These are phyloP conservation scores for Exophiala sp. DNA, from an alignment of 2,329 filamentous ascomycete genomes.

Conservation along the genomic window DNA sequence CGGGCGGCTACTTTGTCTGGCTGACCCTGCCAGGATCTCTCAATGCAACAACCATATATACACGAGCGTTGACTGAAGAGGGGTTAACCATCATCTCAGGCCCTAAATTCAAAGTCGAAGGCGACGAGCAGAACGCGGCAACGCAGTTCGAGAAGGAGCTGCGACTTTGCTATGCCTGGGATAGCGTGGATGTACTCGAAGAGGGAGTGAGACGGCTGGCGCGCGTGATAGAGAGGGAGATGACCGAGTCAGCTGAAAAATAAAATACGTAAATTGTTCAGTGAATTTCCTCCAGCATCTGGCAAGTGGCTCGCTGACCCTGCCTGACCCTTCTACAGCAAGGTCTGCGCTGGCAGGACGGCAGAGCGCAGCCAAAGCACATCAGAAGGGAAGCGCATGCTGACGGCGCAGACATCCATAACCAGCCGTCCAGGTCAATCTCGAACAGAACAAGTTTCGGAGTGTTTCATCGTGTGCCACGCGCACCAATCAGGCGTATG, in stretches of 20 bases:
- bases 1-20: slow-evolving; percentile 86
- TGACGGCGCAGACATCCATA: slow-evolving; percentile 2
- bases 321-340: not conserved
- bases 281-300: not conserved
- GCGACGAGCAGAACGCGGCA: slow-evolving; percentile 46
- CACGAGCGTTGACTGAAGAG: slow-evolving; percentile 55
- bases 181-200: slow-evolving; percentile 57
- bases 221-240: slow-evolving; percentile 32
- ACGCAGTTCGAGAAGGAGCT: slow-evolving; percentile 55
- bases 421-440: slow-evolving; percentile 8
- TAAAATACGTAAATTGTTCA: not conserved
- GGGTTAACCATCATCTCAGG: slow-evolving; percentile 64
- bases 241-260: slow-evolving; percentile 15
- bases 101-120: slow-evolving; percentile 61
- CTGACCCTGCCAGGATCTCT: slow-evolving; percentile 55
- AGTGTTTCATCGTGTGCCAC: slow-evolving; percentile 17
- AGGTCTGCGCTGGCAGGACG: not conserved
- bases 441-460: slow-evolving; percentile 16
- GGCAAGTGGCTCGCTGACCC: not conserved
- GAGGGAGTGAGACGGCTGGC: slow-evolving; percentile 64
- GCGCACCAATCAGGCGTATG: slow-evolving; percentile 14
- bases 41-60: slow-evolving; percentile 51
- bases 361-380: no score
- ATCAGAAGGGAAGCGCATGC: no score
- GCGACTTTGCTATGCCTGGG: slow-evolving; percentile 67